These are phyloP conservation scores for Tulasnella sp. DNA, from an alignment of 768 basidiomycete genomes.

Conservation along the genomic window DNA sequence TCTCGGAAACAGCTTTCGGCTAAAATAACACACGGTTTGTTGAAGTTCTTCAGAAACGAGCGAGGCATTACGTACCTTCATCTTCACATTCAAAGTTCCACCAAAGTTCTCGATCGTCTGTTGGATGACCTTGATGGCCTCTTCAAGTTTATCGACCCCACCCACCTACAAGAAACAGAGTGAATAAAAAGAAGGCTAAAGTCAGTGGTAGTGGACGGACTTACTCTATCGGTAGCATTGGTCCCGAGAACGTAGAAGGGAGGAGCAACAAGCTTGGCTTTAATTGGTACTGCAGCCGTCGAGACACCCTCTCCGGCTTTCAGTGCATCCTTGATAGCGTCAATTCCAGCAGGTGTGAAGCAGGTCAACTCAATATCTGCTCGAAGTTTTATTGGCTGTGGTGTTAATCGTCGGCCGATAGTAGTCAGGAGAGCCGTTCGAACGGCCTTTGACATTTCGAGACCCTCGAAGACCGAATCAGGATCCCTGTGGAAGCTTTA, in stretches of 20 bases:
- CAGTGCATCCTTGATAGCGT: constrained; percentile 89
- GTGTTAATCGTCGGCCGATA: constrained; percentile 90
- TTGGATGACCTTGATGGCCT: constrained; percentile 86
- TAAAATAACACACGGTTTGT: constrained; percentile 23
- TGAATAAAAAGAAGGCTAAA: background rate
- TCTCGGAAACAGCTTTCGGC: constrained; percentile 97
- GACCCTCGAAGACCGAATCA: constrained; percentile 68
- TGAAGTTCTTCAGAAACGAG: background rate
- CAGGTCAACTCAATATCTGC: constrained; percentile 97
- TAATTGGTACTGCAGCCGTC: constrained; percentile 87
- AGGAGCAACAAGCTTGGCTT: constrained; percentile 92
- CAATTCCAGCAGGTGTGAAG: constrained; percentile 90
- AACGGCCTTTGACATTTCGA: constrained; percentile 45
- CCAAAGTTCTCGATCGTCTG: constrained; percentile 71
- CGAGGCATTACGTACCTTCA: constrained; percentile 55
- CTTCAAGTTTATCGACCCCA: constrained; percentile 86
- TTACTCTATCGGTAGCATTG: constrained; percentile 90
- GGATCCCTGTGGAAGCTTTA: constrained; percentile 38
- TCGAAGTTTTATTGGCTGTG: constrained; percentile 96
- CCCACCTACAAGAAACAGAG: constrained; percentile 40
- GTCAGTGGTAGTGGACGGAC: constrained; percentile 8
- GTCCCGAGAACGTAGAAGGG: constrained; percentile 93
- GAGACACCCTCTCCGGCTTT: constrained; percentile 76
- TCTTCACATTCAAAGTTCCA: constrained; percentile 83
- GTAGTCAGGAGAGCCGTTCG: constrained; percentile 58